Conservation (phyloP, 2,329 filamentous ascomycete genomes). For the Colletotrichum paranaense region DNA sequence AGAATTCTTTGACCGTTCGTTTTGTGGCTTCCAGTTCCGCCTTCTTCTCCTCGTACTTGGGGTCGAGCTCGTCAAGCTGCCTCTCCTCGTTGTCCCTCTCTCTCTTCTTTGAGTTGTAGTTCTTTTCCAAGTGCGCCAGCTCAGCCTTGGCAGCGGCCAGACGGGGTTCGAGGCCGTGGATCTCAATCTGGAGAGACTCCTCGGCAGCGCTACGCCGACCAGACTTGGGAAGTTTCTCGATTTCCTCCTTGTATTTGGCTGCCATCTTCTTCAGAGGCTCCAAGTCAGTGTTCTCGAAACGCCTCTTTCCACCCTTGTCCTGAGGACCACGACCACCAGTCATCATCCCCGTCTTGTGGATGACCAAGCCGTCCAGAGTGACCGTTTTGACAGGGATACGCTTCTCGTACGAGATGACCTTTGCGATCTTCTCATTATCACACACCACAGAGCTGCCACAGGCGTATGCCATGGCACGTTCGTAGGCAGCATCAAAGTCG, state of each 20-base stretch:
- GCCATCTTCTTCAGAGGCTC: slow-evolving; percentile 84
- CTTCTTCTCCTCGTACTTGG: slow-evolving; percentile 81
- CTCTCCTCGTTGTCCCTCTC: slow-evolving; percentile 79
- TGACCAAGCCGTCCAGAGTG: slow-evolving; percentile 93
- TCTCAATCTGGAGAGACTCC: slow-evolving; percentile 82
- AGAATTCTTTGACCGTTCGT: slow-evolving; percentile 62
- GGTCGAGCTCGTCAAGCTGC: slow-evolving; percentile 80
- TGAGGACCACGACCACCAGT: slow-evolving; percentile 89
- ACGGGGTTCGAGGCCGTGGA: slow-evolving; percentile 83
- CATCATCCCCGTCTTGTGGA: slow-evolving; percentile 96
- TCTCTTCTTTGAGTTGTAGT: slow-evolving; percentile 84
- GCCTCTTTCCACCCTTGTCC: slow-evolving; percentile 78
- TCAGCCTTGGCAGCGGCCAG: slow-evolving; percentile 80
- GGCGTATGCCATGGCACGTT: slow-evolving; percentile 93
- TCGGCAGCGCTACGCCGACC: slow-evolving; percentile 82
- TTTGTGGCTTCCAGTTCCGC: slow-evolving; percentile 72
- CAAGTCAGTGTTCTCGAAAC: slow-evolving; percentile 91
- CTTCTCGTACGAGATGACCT: slow-evolving; percentile 87
- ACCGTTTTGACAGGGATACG: slow-evolving; percentile 93
- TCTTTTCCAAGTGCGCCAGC: slow-evolving; percentile 81
- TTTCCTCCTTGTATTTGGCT: slow-evolving; percentile 80
- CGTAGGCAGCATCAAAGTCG: slow-evolving; percentile 88
- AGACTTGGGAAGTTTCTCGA: slow-evolving; percentile 82
- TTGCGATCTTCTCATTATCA: slow-evolving; percentile 86
- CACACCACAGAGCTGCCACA: slow-evolving; percentile 96